A percentile compares a stretch with the other conserved stretches of the same genome.
phyloP scores from a whole-genome alignment of 2,329 filamentous ascomycete species.

The Chrysoporthe deuterocubensis region DNA sequence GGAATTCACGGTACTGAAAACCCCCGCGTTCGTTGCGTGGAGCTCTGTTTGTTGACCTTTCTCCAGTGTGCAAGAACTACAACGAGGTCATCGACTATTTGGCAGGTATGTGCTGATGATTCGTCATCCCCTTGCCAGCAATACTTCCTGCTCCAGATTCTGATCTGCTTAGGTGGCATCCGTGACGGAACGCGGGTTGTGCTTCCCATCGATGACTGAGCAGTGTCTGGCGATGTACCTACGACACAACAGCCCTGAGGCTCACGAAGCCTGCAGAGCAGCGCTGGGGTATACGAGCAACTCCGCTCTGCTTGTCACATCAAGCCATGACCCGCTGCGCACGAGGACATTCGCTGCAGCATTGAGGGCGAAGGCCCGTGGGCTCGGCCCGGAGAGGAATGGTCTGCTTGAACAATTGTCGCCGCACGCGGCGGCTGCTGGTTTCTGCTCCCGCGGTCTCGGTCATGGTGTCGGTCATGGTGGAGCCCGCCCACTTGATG shows the following conservation, averaged over 20 bases:
- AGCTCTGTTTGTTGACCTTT: background rate
- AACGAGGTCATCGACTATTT: constrained; percentile 32
- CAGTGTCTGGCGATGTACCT: background rate
- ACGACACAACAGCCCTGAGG: background rate
- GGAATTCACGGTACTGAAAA: constrained; percentile 32
- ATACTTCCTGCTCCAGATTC: background rate
- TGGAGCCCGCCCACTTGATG: constrained; percentile 13
- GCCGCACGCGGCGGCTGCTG: constrained; percentile 12
- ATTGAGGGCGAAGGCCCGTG: background rate
- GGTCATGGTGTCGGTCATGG: constrained; percentile 1
- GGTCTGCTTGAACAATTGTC: background rate
- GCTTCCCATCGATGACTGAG: constrained; percentile 26
- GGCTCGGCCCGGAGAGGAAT: background rate
- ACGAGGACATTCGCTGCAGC: background rate
- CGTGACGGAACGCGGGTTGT: constrained; percentile 25
- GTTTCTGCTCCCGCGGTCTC: constrained; percentile 2
- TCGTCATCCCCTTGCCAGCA: too few species aligned
- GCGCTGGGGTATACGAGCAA: background rate
- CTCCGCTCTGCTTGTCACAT: background rate
- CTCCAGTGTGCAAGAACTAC: constrained; percentile 35
- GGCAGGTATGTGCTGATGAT: constrained; percentile 29
- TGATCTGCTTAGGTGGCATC: constrained; percentile 22
- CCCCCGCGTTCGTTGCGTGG: background rate
- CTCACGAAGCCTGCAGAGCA: background rate
- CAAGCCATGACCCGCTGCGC: background rate